These are phyloP conservation scores for Hypoxylon crocopeplum DNA, from an alignment of 495 filamentous ascomycete species.

Conservation along the genomic window DNA sequence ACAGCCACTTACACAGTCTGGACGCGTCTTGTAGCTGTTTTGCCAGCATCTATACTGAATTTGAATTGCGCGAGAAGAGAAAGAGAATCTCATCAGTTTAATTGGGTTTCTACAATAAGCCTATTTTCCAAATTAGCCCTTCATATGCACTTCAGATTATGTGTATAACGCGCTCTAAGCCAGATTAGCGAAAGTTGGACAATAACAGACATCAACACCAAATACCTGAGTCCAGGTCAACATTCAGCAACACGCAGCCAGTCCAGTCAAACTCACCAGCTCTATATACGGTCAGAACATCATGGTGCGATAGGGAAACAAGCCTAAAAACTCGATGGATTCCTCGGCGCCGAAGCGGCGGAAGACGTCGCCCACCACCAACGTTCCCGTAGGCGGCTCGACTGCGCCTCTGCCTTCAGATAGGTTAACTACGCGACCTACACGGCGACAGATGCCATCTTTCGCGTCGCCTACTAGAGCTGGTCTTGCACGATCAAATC, in stretches of 20 bases:
- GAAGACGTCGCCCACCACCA: constrained; percentile 59
- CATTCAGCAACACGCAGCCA: background rate
- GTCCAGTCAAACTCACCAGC: background rate
- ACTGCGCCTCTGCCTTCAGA: constrained; percentile 33
- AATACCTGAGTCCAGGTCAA: background rate
- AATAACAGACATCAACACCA: constrained; percentile 6
- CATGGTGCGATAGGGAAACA: constrained; percentile 17
- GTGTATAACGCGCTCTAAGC: background rate
- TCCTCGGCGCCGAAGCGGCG: constrained; percentile 68
- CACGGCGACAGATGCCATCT: constrained; percentile 54
- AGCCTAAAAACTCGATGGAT: constrained; percentile 50
- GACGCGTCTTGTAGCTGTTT: constrained; percentile 19
- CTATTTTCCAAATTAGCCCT: background rate
- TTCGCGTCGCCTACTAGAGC: constrained; percentile 72
- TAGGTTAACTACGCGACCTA: constrained; percentile 19
- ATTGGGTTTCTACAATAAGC: constrained; percentile 4
- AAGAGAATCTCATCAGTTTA: background rate
- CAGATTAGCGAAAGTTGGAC: constrained; percentile 1
- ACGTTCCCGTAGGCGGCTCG: constrained; percentile 25
- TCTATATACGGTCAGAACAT: constrained; percentile 6
- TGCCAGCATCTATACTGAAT: constrained; percentile 4
- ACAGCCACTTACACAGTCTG: constrained; percentile 10
- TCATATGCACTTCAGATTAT: background rate
- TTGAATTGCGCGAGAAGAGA: background rate
- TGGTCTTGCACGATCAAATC: constrained; percentile 68